A percentile compares a stretch with the other conserved stretches of the same genome.
phyloP scores from a whole-genome alignment of 306 rosid species.

The Amphicarpaea edgeworthii region DNA sequence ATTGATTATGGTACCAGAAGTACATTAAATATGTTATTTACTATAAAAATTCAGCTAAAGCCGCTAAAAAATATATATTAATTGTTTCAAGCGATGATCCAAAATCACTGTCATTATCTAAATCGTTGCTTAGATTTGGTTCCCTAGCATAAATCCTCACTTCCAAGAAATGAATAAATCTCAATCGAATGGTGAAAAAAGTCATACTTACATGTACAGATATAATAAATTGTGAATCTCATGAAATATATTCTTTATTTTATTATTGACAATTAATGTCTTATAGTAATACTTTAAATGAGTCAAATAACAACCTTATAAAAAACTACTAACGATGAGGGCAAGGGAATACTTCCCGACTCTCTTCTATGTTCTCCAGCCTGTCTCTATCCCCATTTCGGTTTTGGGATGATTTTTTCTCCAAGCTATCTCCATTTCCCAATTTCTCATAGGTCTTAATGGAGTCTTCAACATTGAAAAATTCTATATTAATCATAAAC shows the following conservation, averaged over 20 bases:
- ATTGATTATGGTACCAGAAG: no score
- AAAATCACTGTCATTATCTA: not conserved
- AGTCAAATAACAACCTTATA: not conserved
- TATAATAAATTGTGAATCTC: not conserved
- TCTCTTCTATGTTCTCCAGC: no score
- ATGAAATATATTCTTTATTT: not conserved
- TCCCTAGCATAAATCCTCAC: not conserved
- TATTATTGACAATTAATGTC: not conserved
- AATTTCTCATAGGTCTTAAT: not conserved
- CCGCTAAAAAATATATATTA: not conserved
- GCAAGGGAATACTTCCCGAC: not conserved
- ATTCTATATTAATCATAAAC: not conserved
- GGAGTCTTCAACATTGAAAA: not conserved
- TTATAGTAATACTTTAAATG: not conserved
- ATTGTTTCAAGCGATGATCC: not conserved
- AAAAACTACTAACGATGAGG: not conserved
- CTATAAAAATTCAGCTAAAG: not conserved
- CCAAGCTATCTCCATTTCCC: not conserved
- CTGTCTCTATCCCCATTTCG: not conserved
- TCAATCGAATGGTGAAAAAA: not conserved
- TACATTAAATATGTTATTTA: not conserved
- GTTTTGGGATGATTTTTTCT: not conserved
- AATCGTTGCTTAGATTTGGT: constrained; percentile 9
- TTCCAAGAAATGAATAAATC: not conserved
- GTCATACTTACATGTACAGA: not conserved